These are phyloP conservation scores for Trypanosoma boissoni DNA, from an alignment of 208 protist genomes.

Conservation along the genomic window DNA sequence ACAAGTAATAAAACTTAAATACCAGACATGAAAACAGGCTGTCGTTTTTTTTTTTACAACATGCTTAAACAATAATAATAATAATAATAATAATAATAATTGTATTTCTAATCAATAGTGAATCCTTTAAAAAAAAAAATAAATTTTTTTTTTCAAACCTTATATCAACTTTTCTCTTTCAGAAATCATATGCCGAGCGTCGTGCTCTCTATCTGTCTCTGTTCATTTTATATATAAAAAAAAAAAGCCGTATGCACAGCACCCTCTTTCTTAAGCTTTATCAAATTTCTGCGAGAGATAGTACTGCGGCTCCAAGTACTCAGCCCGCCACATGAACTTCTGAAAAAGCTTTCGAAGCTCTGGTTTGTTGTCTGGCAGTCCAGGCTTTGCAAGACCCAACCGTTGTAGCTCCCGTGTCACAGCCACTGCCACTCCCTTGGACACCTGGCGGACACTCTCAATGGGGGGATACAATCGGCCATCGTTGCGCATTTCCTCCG, in stretches of 20 bases:
- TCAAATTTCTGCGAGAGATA: constrained; percentile 62
- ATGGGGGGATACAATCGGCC: constrained; percentile 60
- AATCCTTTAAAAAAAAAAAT: constrained; percentile 19
- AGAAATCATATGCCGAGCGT: no score
- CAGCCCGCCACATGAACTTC: constrained; percentile 43
- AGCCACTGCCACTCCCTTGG: constrained; percentile 42
- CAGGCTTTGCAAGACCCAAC: constrained; percentile 34
- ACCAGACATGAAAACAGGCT: not conserved
- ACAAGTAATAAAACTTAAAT: no score
- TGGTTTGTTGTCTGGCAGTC: constrained; percentile 33
- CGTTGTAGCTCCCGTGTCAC: constrained; percentile 45
- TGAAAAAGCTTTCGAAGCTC: constrained; percentile 42
- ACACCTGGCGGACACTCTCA: constrained; percentile 38
- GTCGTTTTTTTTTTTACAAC: not conserved
- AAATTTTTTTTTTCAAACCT: constrained; percentile 15
- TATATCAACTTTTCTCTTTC: constrained; percentile 10
- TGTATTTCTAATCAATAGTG: no score
- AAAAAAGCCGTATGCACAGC: no score
- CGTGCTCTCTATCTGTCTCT: not conserved
- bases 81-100: constrained; percentile 4
- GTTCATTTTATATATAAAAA: constrained; percentile 15
- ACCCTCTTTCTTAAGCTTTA: not conserved
- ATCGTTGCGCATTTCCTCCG: constrained; percentile 14
- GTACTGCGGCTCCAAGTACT: constrained; percentile 47
- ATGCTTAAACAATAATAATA: not conserved